phyloP scores from a whole-genome alignment of 208 protist genomes.

The Trypanosoma mega region DNA sequence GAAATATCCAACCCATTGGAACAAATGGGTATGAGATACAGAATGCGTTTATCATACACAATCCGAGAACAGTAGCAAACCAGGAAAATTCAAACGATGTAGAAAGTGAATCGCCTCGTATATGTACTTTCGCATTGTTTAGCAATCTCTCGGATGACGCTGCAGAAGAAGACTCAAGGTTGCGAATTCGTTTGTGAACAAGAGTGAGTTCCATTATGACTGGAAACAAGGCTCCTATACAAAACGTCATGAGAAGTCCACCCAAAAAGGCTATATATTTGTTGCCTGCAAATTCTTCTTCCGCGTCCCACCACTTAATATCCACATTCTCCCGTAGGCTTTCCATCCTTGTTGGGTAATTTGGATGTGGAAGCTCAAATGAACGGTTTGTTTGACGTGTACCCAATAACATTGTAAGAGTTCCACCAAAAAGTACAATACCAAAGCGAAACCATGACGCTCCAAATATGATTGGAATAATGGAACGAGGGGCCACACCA shows the following conservation, averaged over 20 bases:
- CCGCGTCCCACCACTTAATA: constrained; percentile 48
- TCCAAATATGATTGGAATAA: too few relatives aligned
- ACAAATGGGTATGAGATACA: constrained; percentile 80
- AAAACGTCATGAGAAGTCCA: constrained; percentile 60
- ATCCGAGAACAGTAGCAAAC: constrained; percentile 18
- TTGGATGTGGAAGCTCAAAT: constrained; percentile 41
- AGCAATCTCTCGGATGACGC: constrained; percentile 22
- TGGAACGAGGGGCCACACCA: too few relatives aligned
- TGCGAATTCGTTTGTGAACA: constrained; percentile 41
- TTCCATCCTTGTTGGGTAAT: constrained; percentile 47
- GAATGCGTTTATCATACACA: constrained; percentile 41
- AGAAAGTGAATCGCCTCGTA: constrained; percentile 28
- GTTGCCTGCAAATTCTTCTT: constrained; percentile 58
- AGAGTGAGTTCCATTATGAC: constrained; percentile 61
- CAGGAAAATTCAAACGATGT: constrained; percentile 54
- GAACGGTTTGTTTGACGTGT: constrained; percentile 77
- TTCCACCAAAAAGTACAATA: constrained; percentile 28
- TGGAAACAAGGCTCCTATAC: constrained; percentile 59
- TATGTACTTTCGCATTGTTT: constrained; percentile 15
- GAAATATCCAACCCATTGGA: constrained; percentile 61
- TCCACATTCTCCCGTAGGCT: constrained; percentile 35
- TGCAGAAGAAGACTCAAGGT: constrained; percentile 21
- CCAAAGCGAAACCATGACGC: constrained; percentile 40
- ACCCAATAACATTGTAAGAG: constrained; percentile 50
- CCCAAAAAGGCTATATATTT: constrained; percentile 55